phyloP scores from a whole-genome alignment of 768 basidiomycete species.

The Tulasnella sp. region DNA sequence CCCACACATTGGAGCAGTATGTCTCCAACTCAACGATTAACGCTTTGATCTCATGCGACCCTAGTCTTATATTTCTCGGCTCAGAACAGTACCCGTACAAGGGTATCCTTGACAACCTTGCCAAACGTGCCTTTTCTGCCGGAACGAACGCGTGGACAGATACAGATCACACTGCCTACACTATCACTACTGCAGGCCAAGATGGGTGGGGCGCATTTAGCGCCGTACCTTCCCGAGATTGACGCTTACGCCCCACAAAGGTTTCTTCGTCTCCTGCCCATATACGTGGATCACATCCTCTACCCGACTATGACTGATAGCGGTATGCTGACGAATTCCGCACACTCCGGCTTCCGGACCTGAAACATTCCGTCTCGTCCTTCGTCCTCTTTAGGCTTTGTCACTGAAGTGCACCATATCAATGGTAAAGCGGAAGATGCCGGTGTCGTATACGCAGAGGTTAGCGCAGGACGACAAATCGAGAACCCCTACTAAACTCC shows the following conservation, averaged over 20 bases:
- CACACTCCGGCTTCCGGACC: constrained; percentile 1
- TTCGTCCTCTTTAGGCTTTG: constrained; percentile 6
- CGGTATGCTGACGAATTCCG: constrained; percentile 54
- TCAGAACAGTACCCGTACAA: constrained; percentile 94
- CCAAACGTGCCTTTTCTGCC: constrained; percentile 84
- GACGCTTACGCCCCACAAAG: neutral
- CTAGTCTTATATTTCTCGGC: constrained; percentile 84
- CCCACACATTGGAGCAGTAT: constrained; percentile 92
- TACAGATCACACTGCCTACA: constrained; percentile 90
- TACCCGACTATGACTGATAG: constrained; percentile 89
- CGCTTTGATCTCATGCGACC: constrained; percentile 13
- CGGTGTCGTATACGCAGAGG: constrained; percentile 69
- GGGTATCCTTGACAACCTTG: constrained; percentile 86
- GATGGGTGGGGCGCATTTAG: constrained; percentile 40
- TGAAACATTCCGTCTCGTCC: neutral
- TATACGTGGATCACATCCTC: constrained; percentile 92
- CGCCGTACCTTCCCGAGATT: neutral
- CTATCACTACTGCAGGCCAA: constrained; percentile 87
- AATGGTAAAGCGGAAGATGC: constrained; percentile 82
- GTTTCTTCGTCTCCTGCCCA: constrained; percentile 68
- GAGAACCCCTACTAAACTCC: neutral
- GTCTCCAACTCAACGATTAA: constrained; percentile 23
- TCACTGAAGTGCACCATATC: constrained; percentile 66
- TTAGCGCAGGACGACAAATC: constrained; percentile 26
- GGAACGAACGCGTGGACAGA: constrained; percentile 82